These are phyloP conservation scores for Pestalotiopsis sp. DNA, from an alignment of 2,329 filamentous ascomycete species.

Conservation along the genomic window DNA sequence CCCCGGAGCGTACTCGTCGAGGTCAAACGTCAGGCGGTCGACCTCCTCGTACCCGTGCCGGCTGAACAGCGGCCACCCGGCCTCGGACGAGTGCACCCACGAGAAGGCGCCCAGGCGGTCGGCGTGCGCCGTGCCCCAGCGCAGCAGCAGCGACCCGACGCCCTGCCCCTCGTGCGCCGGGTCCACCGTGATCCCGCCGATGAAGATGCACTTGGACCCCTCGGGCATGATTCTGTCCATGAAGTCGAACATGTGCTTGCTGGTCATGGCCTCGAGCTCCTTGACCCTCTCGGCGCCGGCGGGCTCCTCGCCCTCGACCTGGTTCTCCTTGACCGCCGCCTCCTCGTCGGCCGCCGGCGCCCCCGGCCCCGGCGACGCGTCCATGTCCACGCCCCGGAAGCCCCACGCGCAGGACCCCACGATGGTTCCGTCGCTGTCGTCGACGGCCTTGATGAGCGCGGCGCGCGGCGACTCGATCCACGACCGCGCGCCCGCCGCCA, in stretches of 20 bases:
- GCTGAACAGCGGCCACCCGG: conserved; percentile 29
- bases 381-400: conserved; percentile 25
- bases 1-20: conserved; percentile 13
- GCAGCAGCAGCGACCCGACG: conserved; percentile 34
- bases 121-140: conserved; percentile 31
- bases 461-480: conserved; percentile 24
- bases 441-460: conserved; percentile 34
- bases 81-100: conserved; percentile 38
- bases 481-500: conserved; percentile 18
- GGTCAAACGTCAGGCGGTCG: conserved; percentile 10
- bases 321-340: neutral
- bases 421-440: conserved; percentile 27
- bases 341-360: conserved; percentile 13
- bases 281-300: conserved; percentile 19
- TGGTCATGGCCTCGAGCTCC: conserved; percentile 30
- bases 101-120: conserved; percentile 29
- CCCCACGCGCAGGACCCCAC: conserved; percentile 38
- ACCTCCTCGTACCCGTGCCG: conserved; percentile 26
- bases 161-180: conserved; percentile 32
- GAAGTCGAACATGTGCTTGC: conserved; percentile 30
- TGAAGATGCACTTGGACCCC: conserved; percentile 32
- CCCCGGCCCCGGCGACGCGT: conserved; percentile 13
- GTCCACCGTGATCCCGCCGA: conserved; percentile 34
- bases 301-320: conserved; percentile 19
- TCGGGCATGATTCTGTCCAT: conserved; percentile 25